Base-by-base conservation (phyloP, 352 stramenopile genomes). In the Phytophthora sp. region DNA sequence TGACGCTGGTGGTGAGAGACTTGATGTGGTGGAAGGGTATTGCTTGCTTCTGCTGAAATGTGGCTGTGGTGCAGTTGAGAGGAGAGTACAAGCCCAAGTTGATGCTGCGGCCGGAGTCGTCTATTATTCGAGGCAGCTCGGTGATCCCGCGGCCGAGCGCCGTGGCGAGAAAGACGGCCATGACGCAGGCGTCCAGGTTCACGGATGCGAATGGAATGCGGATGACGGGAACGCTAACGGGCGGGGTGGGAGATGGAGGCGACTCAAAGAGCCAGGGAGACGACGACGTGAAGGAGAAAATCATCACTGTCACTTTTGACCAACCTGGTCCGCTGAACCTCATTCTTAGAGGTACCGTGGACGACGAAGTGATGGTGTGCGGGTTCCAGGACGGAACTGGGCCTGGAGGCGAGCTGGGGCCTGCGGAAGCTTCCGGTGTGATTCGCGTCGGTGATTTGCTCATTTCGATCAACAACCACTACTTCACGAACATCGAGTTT, bases 301-400 rank as follows among this genome's bases (percentile, higher is more conserved):
- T 96, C 52, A 85, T 96, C 18, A 96, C 87, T 0, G 84, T 96
- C 44, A 94, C 86, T 44, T 96, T 96, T 45, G 87, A 96, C 34
- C 82, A 93, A 38, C 76, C 83, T 0, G 84, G 87, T 0, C 65
- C 82, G 2, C 62, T 96, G 34, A 76, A 91, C 27, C 61, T 96
- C 13, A 83, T 91, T 53, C 60, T 96, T 5, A 76, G 86, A 56
- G 85, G 85, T 37, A 96, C 88, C 1, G 87, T 96, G 18, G 88
- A 96, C 52, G 88, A 94, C 56, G 87, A 94, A 60, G 86, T 96
- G 54, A 93, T 96, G 83, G 85, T 96, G 4, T 92, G 84, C 27
- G 88, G 88, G 5, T 95, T 96, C 66, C 71, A 89, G 51, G 62
- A 87, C 18, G 58, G 64, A 3, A 59, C 46, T 3, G 42, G 57